Percentiles rank a stretch among this genome's conserved stretches.
These are phyloP conservation scores for Pseudogymnoascus sp. DNA, from an alignment of 2,329 filamentous ascomycete genomes.

Conservation along the genomic window DNA sequence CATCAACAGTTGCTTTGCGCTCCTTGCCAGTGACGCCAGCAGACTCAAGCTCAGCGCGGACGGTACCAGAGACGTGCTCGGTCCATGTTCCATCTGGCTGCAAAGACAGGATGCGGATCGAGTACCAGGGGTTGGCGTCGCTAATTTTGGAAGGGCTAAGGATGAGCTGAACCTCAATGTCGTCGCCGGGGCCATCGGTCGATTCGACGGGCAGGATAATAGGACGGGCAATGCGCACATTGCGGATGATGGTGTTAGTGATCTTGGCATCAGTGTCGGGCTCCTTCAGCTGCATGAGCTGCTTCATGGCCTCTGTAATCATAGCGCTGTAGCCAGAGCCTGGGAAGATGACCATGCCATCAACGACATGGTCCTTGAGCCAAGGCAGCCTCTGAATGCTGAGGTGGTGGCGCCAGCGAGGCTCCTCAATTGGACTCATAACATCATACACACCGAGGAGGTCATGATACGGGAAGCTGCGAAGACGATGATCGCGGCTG, in stretches of 20 bases:
- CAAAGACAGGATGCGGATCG: constrained; percentile 7
- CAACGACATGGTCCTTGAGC: constrained; percentile 43
- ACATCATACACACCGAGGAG: constrained; percentile 34
- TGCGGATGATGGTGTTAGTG: constrained; percentile 29
- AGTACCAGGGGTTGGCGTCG: constrained; percentile 3
- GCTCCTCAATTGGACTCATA: constrained; percentile 14
- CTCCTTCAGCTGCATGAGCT: not conserved
- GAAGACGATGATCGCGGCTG: constrained; percentile 36
- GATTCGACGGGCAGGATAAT: constrained; percentile 40
- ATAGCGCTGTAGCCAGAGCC: constrained; percentile 42
- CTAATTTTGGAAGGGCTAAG: constrained; percentile 5
- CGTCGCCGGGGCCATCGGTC: constrained; percentile 23
- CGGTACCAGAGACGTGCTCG: constrained; percentile 8
- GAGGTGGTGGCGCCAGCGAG: constrained; percentile 24
- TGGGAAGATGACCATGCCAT: constrained; percentile 42
- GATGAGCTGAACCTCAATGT: constrained; percentile 9
- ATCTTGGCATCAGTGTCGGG: constrained; percentile 1
- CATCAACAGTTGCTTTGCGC: constrained; percentile 7
- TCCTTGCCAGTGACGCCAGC: not conserved
- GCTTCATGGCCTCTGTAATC: constrained; percentile 35
- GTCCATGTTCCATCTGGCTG: not conserved
- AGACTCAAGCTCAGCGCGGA: not conserved
- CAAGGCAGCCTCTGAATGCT: constrained; percentile 37
- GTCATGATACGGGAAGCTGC: constrained; percentile 38
- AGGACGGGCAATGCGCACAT: constrained; percentile 40